phyloP scores from a whole-genome alignment of 768 basidiomycete genomes.

The Pleurotus tuber-regium region DNA sequence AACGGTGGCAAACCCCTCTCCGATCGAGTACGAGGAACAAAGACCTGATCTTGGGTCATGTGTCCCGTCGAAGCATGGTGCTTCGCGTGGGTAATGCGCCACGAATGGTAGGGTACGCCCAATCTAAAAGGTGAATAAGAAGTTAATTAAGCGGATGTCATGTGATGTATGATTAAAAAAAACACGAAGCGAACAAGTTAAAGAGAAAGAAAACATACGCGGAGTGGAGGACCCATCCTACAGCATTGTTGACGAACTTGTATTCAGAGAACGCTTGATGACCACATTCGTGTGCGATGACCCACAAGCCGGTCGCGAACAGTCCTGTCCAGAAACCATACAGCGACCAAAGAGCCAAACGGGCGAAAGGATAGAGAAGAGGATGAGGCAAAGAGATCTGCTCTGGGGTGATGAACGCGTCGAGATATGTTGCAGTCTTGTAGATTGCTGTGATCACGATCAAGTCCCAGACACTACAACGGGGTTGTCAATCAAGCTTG shows the following conservation, averaged over 20 bases:
- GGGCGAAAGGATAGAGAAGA: slow-evolving; percentile 56
- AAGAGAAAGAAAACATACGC: slow-evolving; percentile 61
- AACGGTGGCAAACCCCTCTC: slow-evolving; percentile 62
- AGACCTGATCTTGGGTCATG: slow-evolving; percentile 94
- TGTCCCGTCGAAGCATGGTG: slow-evolving; percentile 96
- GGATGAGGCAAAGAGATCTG: slow-evolving; percentile 57
- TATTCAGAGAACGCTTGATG: slow-evolving; percentile 96
- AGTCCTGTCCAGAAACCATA: slow-evolving; percentile 84
- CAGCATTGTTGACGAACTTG: slow-evolving; percentile 86
- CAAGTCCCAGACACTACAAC: slow-evolving; percentile 68
- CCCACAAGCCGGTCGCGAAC: slow-evolving; percentile 91
- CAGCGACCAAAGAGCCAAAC: slow-evolving; percentile 70
- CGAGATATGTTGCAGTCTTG: slow-evolving; percentile 63
- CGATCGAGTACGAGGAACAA: slow-evolving; percentile 87
- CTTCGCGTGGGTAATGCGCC: slow-evolving; percentile 92
- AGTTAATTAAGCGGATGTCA: too few relatives aligned
- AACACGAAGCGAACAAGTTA: too few relatives aligned
- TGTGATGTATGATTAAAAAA: too few relatives aligned
- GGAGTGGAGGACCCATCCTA: slow-evolving; percentile 92
- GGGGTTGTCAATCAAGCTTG: not conserved
- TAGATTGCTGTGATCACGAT: slow-evolving; percentile 66
- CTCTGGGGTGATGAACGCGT: slow-evolving; percentile 57
- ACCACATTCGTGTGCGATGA: slow-evolving; percentile 92
- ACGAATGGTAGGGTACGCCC: slow-evolving; percentile 95
- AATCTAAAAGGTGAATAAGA: slow-evolving; percentile 47